Percentiles rank a stretch among this genome's conserved stretches.
phyloP scores from a whole-genome alignment of 176 grass and related monocot species.

The Zizania latifolia region DNA sequence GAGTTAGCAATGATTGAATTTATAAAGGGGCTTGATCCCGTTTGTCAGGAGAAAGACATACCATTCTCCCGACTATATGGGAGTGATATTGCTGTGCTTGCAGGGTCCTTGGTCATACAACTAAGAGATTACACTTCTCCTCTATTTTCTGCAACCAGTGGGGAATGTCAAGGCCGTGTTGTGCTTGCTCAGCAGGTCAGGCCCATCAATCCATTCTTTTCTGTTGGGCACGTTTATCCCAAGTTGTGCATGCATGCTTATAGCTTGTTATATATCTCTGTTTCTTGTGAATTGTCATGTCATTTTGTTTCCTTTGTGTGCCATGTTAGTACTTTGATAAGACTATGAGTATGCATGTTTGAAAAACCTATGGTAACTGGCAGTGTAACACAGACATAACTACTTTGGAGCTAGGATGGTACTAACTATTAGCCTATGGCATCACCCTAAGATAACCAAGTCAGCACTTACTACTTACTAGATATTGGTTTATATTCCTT shows the following conservation, averaged over 20 bases:
- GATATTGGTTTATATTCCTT: not conserved
- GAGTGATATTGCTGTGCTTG: slow-evolving; percentile 78
- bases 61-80: slow-evolving; percentile 94
- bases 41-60: slow-evolving; percentile 76
- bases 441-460: not conserved
- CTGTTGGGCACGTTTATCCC: not conserved
- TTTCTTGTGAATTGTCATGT: not conserved
- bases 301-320: not conserved
- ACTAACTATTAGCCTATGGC: not conserved
- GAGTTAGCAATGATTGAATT: slow-evolving; percentile 85
- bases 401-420: not conserved
- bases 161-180: slow-evolving; percentile 81
- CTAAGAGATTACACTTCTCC: slow-evolving; percentile 96
- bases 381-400: not conserved
- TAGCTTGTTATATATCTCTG: not conserved
- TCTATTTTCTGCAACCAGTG: slow-evolving; percentile 64
- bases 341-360: not conserved
- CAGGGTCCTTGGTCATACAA: slow-evolving; percentile 73
- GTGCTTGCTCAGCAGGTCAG: slow-evolving; percentile 96
- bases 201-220: slow-evolving; percentile 10
- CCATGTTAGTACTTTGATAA: not conserved
- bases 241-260: slow-evolving; percentile 6
- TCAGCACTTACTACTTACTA: not conserved
- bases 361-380: not conserved
- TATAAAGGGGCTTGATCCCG: slow-evolving; percentile 75